Base-by-base conservation (phyloP, 345 rosid genomes). In the Salix udensis region DNA sequence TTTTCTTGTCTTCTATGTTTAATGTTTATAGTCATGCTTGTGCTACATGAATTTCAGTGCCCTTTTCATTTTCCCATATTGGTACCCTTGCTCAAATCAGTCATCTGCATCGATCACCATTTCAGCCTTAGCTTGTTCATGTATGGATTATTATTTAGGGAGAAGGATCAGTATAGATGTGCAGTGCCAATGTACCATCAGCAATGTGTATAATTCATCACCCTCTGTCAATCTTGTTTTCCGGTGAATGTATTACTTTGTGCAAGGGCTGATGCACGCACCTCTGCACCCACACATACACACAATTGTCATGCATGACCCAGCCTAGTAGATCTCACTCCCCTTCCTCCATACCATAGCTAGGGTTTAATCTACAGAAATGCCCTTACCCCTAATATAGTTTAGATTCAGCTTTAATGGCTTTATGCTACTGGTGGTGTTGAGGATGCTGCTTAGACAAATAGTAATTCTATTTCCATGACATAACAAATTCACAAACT, bases 1-100 rank as follows among this genome's bases (percentile, higher is more conserved):
- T 68, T 62, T 82, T 75, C 60, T 76, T 76, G 72, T 71, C 60
- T 42, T 77, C 65, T 61, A 50, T 78, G 58, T 78, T 73, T 72
- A 34, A 44, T 75, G 72, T 31, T 21, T 67, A 18, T 18, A 55
- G 62, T 23, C 24, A n/a, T 55, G 28, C 62, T 3, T 55, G 13
- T 55, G 13, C 28, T n/a, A 10, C 62, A 55, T 55, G 62, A 55
- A n/a, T 66, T 19, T 66, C 69, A 34, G 40, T 2, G 10, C 13
- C 62, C 14, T 9, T 23, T n/a, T n/a, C 28, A n/a, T 55, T 55
- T 55, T 55, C 13, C 10, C 62, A n/a, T 55, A 44, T 44, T 13
- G 13, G 1, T 9, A 55, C 10, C 6, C 28, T 1, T n/a, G 11
- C 21, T 53, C 60, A 53, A 53, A 19, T 7, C 9, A 9, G 24